phyloP scores from a whole-genome alignment of 495 filamentous ascomycete species.

The Lophiostoma macrostomum region DNA sequence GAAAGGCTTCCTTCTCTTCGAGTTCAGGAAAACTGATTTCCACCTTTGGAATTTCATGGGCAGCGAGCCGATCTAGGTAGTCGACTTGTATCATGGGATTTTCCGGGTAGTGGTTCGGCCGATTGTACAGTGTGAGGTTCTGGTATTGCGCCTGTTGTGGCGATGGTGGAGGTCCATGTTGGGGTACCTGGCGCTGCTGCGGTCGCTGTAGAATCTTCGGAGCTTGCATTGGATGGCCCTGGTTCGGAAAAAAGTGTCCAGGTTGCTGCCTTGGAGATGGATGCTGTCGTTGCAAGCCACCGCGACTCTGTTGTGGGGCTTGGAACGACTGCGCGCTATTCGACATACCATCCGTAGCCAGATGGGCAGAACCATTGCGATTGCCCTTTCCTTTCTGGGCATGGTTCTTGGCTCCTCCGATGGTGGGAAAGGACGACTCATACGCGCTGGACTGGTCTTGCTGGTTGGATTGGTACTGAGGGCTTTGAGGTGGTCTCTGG shows the following conservation, averaged over 20 bases:
- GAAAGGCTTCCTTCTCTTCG: conserved; percentile 61
- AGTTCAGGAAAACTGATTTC: conserved; percentile 48
- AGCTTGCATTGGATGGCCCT: background rate
- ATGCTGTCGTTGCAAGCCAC: no score
- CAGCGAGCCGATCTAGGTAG: conserved; percentile 38
- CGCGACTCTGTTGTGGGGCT: no score
- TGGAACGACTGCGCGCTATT: no score
- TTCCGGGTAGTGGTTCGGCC: background rate
- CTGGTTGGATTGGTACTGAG: conserved; percentile 6
- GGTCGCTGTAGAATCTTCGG: conserved; percentile 27
- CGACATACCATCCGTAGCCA: no score
- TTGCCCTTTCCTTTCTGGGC: no score
- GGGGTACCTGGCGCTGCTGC: background rate
- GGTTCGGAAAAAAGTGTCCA: no score
- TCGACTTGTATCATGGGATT: conserved; percentile 30
- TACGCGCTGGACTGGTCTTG: no score
- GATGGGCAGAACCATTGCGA: no score
- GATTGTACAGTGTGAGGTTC: background rate
- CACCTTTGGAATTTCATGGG: conserved; percentile 33
- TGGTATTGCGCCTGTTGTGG: conserved; percentile 1
- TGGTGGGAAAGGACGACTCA: no score
- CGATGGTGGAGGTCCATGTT: background rate
- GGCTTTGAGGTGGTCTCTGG: no score
- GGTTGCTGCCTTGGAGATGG: background rate
- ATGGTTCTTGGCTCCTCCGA: no score